Percentiles rank a stretch among this genome's conserved stretches.
Conservation (phyloP, 257 asterid species). For the Penstemon davidsonii region DNA sequence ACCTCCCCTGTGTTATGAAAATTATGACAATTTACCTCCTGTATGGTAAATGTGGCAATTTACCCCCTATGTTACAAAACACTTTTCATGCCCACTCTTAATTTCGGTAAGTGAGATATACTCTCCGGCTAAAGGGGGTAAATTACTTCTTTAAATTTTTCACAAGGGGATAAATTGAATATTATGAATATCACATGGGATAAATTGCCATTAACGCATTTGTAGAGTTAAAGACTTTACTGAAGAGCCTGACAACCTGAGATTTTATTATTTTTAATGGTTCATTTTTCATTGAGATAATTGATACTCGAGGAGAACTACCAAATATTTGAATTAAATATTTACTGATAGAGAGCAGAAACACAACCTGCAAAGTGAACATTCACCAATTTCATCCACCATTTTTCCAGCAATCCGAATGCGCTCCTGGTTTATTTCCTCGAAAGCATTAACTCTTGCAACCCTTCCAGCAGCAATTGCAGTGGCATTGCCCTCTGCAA, state of each 20-base stretch:
- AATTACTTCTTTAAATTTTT: no score
- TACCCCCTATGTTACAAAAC: no score
- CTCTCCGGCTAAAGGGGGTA: no score
- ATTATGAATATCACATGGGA: no score
- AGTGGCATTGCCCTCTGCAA: constrained; percentile 54
- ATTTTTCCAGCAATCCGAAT: constrained; percentile 63
- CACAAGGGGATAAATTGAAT: no score
- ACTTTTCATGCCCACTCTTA: no score
- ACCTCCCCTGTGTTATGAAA: no score
- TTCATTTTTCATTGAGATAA: background rate
- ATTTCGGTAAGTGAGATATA: no score
- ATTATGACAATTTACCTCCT: no score
- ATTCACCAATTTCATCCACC: constrained; percentile 62
- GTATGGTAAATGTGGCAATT: no score
- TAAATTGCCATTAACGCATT: no score
- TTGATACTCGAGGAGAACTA: background rate
- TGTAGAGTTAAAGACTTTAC: background rate
- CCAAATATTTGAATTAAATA: background rate
- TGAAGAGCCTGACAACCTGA: background rate
- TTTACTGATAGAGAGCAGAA: constrained; percentile 14
- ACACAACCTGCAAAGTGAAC: constrained; percentile 83
- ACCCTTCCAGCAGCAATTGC: constrained; percentile 92
- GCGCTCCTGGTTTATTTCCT: constrained; percentile 71
- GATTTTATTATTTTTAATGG: background rate
- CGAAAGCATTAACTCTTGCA: constrained; percentile 74